These are phyloP conservation scores for Hemisphaericaspora lyxosophila DNA, from an alignment of 1,139 yeast genomes.

Conservation along the genomic window DNA sequence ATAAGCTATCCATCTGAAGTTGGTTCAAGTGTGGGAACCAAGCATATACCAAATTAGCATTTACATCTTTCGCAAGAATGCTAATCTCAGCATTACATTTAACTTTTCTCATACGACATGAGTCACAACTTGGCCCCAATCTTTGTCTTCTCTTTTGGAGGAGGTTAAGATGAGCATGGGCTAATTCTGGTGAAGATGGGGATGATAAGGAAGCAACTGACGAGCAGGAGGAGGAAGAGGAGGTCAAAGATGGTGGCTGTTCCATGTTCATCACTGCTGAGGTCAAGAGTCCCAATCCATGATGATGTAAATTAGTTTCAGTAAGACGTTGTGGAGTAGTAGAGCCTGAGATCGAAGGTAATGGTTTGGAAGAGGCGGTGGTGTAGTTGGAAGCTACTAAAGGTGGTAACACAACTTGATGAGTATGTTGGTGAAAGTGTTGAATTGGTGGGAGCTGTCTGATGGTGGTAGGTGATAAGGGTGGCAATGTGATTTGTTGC, in stretches of 20 bases:
- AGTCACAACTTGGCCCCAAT: conserved; percentile 74
- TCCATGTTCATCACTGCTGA: conserved; percentile 14
- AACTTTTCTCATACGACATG: conserved; percentile 68
- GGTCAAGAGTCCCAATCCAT: conserved; percentile 16
- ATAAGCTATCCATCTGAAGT: conserved; percentile 8
- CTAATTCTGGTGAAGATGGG: conserved; percentile 14
- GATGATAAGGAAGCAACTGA: conserved; percentile 13
- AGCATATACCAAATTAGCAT: conserved; percentile 7
- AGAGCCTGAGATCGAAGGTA: conserved; percentile 6
- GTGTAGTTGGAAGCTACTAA: conserved; percentile 6
- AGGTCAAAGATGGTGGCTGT: conserved; percentile 9
- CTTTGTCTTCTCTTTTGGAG: conserved; percentile 53
- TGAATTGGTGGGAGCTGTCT: conserved; percentile 5
- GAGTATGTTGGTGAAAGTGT: conserved; percentile 6
- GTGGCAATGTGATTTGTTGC: conserved; percentile 10
- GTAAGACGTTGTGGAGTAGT: conserved; percentile 9
- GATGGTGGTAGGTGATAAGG: conserved; percentile 8
- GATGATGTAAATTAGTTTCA: conserved; percentile 13
- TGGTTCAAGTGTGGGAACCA: conserved; percentile 13
- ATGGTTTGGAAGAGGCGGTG: conserved; percentile 4
- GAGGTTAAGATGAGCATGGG: conserved; percentile 5
- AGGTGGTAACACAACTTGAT: conserved; percentile 10
- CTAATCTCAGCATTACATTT: conserved; percentile 69
- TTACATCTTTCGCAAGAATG: conserved; percentile 18
- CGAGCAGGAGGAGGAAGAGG: conserved; percentile 9